These are phyloP conservation scores for Colletotrichum sp. DNA, from an alignment of 2,329 filamentous ascomycete species.

Conservation along the genomic window DNA sequence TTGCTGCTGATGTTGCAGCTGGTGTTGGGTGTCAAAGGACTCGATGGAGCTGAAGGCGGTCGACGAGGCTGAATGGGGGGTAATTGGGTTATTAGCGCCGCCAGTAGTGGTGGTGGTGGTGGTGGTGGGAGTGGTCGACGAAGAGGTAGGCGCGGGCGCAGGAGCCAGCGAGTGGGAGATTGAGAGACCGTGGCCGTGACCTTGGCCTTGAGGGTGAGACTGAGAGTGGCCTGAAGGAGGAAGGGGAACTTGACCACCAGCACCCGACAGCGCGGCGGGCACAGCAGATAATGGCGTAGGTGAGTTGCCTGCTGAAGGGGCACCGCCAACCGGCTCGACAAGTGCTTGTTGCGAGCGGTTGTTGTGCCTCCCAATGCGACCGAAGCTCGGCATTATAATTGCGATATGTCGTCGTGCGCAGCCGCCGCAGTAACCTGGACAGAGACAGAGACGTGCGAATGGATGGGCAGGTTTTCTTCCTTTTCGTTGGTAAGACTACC, in stretches of 20 bases:
- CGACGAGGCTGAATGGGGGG: conserved; percentile 53
- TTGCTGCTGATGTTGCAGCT: conserved; percentile 31
- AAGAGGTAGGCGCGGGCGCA: conserved; percentile 23
- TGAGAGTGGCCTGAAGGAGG: conserved; percentile 14
- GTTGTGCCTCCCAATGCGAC: conserved; percentile 60
- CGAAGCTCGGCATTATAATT: conserved; percentile 56
- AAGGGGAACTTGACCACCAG: background rate
- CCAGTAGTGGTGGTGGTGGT: conserved; percentile 28
- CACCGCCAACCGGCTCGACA: conserved; percentile 45
- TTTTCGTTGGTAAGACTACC: background rate
- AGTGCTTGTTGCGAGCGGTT: conserved; percentile 63
- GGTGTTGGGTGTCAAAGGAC: conserved; percentile 43
- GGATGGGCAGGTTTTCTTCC: background rate
- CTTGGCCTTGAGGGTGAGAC: background rate
- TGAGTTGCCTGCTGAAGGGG: conserved; percentile 24
- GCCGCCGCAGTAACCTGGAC: background rate
- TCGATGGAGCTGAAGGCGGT: conserved; percentile 52
- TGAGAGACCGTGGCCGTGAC: background rate
- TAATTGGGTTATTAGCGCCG: conserved; percentile 29
- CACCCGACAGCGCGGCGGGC: background rate
- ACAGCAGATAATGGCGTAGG: conserved; percentile 1
- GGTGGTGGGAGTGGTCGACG: conserved; percentile 11
- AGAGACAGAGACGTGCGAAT: background rate
- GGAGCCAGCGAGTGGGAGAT: conserved; percentile 7
- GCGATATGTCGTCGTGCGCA: conserved; percentile 9